These are phyloP conservation scores for Spiromyces aspiralis DNA, from an alignment of 371 early-diverging fungal species.

Conservation along the genomic window DNA sequence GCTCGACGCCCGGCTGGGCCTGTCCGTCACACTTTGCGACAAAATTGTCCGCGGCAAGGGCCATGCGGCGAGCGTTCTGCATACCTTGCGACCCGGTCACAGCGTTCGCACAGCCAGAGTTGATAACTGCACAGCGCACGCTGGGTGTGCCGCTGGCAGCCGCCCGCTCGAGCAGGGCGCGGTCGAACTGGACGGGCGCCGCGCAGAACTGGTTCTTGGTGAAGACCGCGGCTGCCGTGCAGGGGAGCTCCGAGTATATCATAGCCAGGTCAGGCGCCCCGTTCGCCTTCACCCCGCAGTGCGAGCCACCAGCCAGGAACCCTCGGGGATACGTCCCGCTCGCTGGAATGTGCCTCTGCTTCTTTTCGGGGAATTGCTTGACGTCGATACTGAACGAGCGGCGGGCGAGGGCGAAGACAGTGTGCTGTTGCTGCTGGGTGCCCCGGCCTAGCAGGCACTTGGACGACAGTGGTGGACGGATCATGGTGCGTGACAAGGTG, in stretches of 20 bases:
- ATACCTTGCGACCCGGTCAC: conserved; percentile 81
- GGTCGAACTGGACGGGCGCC: conserved; percentile 71
- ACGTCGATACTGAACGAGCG: conserved; percentile 11
- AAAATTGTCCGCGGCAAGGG: conserved; percentile 32
- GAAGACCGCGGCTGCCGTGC: conserved; percentile 76
- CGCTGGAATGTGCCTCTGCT: conserved; percentile 31
- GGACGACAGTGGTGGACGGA: too few species aligned
- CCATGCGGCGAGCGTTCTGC: conserved; percentile 59
- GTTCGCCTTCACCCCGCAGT: conserved; percentile 70
- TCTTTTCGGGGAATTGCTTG: conserved; percentile 21
- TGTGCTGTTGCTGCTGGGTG: too few species aligned
- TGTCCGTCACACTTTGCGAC: conserved; percentile 9
- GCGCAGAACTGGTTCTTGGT: conserved; percentile 85
- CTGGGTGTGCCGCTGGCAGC: conserved; percentile 16
- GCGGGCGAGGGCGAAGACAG: neutral
- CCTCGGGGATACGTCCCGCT: conserved; percentile 56
- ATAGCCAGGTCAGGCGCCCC: conserved; percentile 59
- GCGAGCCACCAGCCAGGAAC: conserved; percentile 60
- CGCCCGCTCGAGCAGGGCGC: conserved; percentile 32
- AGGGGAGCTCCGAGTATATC: conserved; percentile 52
- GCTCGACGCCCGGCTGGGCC: neutral
- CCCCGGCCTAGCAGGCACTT: too few species aligned
- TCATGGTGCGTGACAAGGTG: too few species aligned
- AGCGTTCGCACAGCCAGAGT: conserved; percentile 93
- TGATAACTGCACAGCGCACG: conserved; percentile 57